These are phyloP conservation scores for Batrachochytrium dendrobatidis DNA, from an alignment of 371 early-diverging fungal species.

Conservation along the genomic window DNA sequence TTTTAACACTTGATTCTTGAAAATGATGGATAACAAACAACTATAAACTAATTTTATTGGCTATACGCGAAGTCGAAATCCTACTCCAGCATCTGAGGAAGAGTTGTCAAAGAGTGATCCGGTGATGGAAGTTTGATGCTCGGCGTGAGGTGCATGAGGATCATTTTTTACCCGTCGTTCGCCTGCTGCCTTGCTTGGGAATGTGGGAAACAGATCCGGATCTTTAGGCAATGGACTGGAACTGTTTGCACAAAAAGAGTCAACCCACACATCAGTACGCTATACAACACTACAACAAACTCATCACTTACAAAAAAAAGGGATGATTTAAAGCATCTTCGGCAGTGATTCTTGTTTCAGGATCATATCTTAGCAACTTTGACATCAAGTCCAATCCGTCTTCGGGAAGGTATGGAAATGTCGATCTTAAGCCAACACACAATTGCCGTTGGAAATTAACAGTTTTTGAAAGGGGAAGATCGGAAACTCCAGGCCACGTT, in stretches of 20 bases:
- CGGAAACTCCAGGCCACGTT: constrained; percentile 80
- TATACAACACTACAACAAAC: neutral
- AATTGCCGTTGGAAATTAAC: constrained; percentile 57
- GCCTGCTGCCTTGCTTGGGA: constrained; percentile 81
- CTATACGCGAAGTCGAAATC: neutral
- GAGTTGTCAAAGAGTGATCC: neutral
- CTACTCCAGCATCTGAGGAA: neutral
- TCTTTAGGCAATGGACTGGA: constrained; percentile 87
- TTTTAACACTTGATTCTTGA: no score
- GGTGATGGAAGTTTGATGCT: no score
- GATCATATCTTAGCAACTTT: constrained; percentile 81
- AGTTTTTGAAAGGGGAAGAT: constrained; percentile 63
- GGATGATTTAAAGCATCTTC: constrained; percentile 76
- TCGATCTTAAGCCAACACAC: constrained; percentile 48
- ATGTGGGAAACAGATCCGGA: constrained; percentile 89
- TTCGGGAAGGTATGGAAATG: constrained; percentile 65
- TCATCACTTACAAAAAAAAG: constrained; percentile 57
- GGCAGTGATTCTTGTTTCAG: constrained; percentile 81
- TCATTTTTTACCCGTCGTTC: constrained; percentile 35
- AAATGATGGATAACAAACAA: no score
- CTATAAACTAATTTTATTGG: neutral
- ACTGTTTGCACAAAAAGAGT: constrained; percentile 24
- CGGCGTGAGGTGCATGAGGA: neutral
- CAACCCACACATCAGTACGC: neutral
- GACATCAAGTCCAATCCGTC: constrained; percentile 74